Base-by-base conservation (phyloP, 805 yeast species). In the Yamadazyma nakazawae region DNA sequence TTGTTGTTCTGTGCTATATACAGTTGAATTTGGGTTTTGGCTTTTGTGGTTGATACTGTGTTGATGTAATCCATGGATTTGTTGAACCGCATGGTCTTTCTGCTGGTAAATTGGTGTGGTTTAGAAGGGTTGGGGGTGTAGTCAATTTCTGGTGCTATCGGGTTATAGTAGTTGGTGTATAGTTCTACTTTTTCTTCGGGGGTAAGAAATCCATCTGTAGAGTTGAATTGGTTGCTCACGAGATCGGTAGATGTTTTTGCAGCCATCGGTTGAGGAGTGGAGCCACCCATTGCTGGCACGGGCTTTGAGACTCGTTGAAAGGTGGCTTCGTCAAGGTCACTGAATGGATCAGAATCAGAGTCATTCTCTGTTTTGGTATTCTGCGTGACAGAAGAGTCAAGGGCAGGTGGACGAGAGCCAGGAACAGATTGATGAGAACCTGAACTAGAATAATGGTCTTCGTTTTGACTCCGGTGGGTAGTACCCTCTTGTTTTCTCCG, bases 121-220 rank as follows among this genome's bases (percentile, higher is more conserved):
- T 55, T 54, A 38, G 31, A 19, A 19, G 10, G 18, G 25, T 9
- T 26, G 2, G 66, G 65, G 24, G 54, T 54, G 42, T 50, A 59
- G 8, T 47, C 41, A 6, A 42, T 39, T 14, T 43, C 42, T 2
- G 57, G 57, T 7, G 47, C 42, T 1, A 59, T 37, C 0, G 66
- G 56, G 2, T 60, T 54, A 46, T 58, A 70, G 45, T 72, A 68
- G 37, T 66, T 62, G 28, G 75, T 63, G 55, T 72, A 75, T 18
- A 78, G 66, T 26, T 72, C 75, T 37, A 60, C 53, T 43, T 63
- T 63, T 42, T 76, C 67, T 7, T 61, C 60, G 3, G 68, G 58
- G 2, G 63, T 60, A 40, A 78, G 62, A n/a, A 68, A 59, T 0
- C 81, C 82, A 14, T 67, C 78, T 5, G 51, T 48, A 0, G 54